Percentiles rank a stretch among this genome's conserved stretches.
phyloP scores from a whole-genome alignment of 768 basidiomycete species.

The Pleurotus eryngii region DNA sequence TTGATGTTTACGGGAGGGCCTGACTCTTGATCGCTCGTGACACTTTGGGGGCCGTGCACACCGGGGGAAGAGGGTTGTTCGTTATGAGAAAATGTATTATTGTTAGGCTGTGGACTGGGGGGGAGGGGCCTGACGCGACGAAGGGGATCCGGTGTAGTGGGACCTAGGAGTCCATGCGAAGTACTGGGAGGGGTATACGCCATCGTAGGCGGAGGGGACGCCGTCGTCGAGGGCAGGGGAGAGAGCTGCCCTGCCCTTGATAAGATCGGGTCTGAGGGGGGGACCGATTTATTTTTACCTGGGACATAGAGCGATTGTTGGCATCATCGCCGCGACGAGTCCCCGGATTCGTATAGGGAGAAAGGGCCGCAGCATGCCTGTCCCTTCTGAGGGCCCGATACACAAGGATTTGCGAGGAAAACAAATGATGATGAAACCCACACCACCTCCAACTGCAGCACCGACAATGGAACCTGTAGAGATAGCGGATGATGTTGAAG shows the following conservation, averaged over 20 bases:
- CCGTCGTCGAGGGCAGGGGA: background rate
- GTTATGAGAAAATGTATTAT: background rate
- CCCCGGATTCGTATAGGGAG: background rate
- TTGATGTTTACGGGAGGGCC: slow-evolving; percentile 6
- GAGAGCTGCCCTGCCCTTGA: background rate
- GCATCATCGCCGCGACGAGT: background rate
- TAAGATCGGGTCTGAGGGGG: background rate
- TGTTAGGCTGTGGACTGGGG: background rate
- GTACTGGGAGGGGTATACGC: background rate
- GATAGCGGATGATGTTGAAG: background rate
- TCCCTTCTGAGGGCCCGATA: slow-evolving; percentile 1
- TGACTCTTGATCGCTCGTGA: background rate
- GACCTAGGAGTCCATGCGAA: background rate
- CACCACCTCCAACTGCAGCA: slow-evolving; percentile 9
- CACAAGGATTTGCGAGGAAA: slow-evolving; percentile 7
- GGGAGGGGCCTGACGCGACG: slow-evolving; percentile 1
- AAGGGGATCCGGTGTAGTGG: background rate
- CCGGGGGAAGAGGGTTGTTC: background rate
- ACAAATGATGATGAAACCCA: slow-evolving; percentile 4
- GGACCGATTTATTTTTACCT: slow-evolving; percentile 6
- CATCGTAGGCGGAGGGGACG: background rate
- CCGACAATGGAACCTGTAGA: slow-evolving; percentile 10
- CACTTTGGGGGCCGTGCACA: background rate
- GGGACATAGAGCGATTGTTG: slow-evolving; percentile 7
- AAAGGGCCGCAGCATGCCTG: background rate